phyloP scores from a whole-genome alignment of 768 basidiomycete genomes.

The Fomitopsis pulvina region DNA sequence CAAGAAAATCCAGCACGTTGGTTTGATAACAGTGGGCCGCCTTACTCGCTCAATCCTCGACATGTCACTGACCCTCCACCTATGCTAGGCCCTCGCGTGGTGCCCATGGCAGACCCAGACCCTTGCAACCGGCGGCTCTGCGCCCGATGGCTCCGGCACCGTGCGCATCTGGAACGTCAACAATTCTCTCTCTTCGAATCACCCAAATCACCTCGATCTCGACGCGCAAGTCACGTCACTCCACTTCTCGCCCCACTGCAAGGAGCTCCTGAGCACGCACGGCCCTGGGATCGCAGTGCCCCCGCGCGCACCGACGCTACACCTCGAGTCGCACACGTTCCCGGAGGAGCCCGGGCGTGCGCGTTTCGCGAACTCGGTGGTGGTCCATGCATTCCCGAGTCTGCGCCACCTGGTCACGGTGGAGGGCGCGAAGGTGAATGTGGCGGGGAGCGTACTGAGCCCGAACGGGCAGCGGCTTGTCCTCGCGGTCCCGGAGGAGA shows the following conservation, averaged over 20 bases:
- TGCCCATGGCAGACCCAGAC: slow-evolving; percentile 49
- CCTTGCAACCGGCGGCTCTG: slow-evolving; percentile 39
- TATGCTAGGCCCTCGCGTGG: slow-evolving; percentile 47
- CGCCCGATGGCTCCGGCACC: slow-evolving; percentile 38
- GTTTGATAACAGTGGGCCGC: slow-evolving; percentile 43
- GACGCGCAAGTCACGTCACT: slow-evolving; percentile 62
- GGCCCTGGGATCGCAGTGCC: slow-evolving; percentile 38
- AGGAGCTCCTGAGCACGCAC: slow-evolving; percentile 82
- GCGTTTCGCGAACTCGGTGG: slow-evolving; percentile 28
- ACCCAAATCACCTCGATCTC: slow-evolving; percentile 39
- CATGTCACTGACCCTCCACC: neutral
- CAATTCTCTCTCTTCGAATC: slow-evolving; percentile 36
- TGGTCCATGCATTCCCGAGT: slow-evolving; percentile 54
- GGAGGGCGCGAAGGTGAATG: slow-evolving; percentile 36
- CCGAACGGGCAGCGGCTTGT: slow-evolving; percentile 47
- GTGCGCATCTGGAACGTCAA: slow-evolving; percentile 51
- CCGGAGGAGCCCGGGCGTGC: slow-evolving; percentile 7
- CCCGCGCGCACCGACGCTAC: slow-evolving; percentile 8
- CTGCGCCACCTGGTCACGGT: slow-evolving; percentile 51
- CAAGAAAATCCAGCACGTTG: slow-evolving; percentile 68
- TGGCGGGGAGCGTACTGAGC: slow-evolving; percentile 52
- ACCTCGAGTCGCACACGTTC: slow-evolving; percentile 2
- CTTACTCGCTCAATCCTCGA: neutral
- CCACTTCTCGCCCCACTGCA: slow-evolving; percentile 72
- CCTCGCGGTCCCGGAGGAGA: slow-evolving; percentile 55